Evolutionary conservation across 345 rosid genomes (phyloP), one percentile per base, ranked within the genome.

Genomic region (Acer yangbiense): DNA sequence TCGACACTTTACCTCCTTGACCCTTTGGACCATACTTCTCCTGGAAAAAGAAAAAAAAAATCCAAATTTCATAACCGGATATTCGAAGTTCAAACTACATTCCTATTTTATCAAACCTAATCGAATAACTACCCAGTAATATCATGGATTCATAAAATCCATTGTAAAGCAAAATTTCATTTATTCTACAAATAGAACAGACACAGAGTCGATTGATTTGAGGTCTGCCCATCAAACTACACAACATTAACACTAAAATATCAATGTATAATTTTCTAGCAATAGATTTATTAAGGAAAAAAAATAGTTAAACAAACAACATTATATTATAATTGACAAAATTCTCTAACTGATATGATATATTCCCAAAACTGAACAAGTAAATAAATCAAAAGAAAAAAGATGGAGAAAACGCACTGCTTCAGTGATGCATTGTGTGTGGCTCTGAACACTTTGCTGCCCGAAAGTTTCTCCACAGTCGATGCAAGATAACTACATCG

Each of bases 1-100:
- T 93, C 8, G 79, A 76, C 35, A 79, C 27, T 77, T 85, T 89
- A 21, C 84, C 88, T 54, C 84, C 88, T 54, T 69, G 89, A 17
- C 97, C 97, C 82, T 95, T 95, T 3, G 99, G 97, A 72, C 99
- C 99, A 66, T 93, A 95, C 44, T 93, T 95, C 83, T 95, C 99
- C 99, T 95, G 84, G 32, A 29, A 29, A 80, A 77, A 39, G 69
- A 27, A 35, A 17, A 70, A 68, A 32, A 43, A 43, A 43, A 20
- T 72, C 61, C 10, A 69, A 67, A 63, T 29, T 50, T 65, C 12
- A 84, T 17, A 7, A 64, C 41, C 18, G 8, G 67, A 62, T 25
- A 9, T 64, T 41, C 29, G 1, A 71, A 55, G 6, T 64, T 41
- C 29, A 18, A 71, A 55, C 71, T 55, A 2, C 27, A 17, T 2